phyloP scores from a whole-genome alignment of 2,329 filamentous ascomycete genomes.

The Helminthosporium solani region DNA sequence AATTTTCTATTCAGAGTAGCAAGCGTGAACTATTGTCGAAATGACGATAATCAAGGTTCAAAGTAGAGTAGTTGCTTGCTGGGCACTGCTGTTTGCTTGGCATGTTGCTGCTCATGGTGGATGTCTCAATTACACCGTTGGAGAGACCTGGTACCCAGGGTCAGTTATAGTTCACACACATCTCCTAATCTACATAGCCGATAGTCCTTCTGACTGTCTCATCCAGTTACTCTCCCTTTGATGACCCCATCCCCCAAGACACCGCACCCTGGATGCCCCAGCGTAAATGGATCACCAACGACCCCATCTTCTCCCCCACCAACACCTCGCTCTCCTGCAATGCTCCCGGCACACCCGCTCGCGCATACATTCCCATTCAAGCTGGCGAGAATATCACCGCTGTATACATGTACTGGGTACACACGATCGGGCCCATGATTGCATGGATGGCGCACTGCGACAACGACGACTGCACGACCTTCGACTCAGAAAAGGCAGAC shows the following conservation, averaged over 20 bases:
- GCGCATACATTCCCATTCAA: constrained; percentile 25
- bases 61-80: constrained; percentile 2
- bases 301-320: constrained; percentile 28
- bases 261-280: constrained; percentile 25
- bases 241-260: constrained; percentile 21
- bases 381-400: constrained; percentile 30
- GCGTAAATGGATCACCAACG: constrained; percentile 31
- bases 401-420: constrained; percentile 31
- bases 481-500: constrained; percentile 12
- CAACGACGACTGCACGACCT: constrained; percentile 21
- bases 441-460: constrained; percentile 30
- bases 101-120: constrained; percentile 27
- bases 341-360: constrained; percentile 26
- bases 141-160: constrained; percentile 34
- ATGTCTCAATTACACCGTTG: constrained; percentile 32
- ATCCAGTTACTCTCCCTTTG: constrained; percentile 30
- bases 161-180: constrained; percentile 3
- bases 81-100: constrained; percentile 10
- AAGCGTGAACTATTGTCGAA: no score
- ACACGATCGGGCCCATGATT: constrained; percentile 35
- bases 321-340: constrained; percentile 32
- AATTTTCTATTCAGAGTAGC: background rate
- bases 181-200: no score
- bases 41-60: constrained; percentile 13
- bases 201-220: no score